phyloP scores from a whole-genome alignment of 345 rosid genomes.

The Trapa incisa region DNA sequence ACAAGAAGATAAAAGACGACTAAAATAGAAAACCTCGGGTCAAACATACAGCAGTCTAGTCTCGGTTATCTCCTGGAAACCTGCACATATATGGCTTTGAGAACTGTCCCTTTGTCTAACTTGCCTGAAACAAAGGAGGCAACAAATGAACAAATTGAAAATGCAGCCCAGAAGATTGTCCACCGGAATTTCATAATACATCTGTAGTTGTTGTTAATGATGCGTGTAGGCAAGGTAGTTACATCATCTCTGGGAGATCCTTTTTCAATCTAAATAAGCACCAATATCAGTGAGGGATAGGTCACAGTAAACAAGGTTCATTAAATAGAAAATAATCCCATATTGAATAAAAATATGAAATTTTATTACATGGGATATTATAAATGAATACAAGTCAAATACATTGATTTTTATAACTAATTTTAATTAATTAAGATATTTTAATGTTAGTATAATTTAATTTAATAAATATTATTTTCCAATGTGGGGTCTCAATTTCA shows the following conservation, averaged over 20 bases:
- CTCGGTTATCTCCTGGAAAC: constrained; percentile 94
- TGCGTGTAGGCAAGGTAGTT: constrained; percentile 39
- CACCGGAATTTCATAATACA: constrained; percentile 14
- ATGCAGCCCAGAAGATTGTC: background rate
- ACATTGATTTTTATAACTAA: too few species aligned
- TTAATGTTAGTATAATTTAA: too few species aligned
- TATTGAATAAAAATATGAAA: too few species aligned
- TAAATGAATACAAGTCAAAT: too few species aligned
- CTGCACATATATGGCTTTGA: constrained; percentile 88
- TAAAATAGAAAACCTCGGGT: constrained; percentile 43
- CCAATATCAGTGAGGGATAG: background rate
- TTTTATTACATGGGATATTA: too few species aligned
- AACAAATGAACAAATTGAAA: background rate
- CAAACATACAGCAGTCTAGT: constrained; percentile 60
- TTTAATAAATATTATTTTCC: too few species aligned
- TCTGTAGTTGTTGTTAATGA: constrained; percentile 33
- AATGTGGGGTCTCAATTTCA: too few species aligned
- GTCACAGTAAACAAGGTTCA: background rate
- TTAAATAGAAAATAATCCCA: too few species aligned
- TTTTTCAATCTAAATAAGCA: constrained; percentile 27
- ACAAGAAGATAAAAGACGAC: background rate
- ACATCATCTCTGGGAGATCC: constrained; percentile 36
- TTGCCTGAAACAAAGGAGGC: constrained; percentile 24
- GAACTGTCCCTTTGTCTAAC: constrained; percentile 66
- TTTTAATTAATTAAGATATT: too few species aligned